These are phyloP conservation scores for Cyberlindnera petersonii DNA, from an alignment of 805 yeast genomes.

Conservation along the genomic window DNA sequence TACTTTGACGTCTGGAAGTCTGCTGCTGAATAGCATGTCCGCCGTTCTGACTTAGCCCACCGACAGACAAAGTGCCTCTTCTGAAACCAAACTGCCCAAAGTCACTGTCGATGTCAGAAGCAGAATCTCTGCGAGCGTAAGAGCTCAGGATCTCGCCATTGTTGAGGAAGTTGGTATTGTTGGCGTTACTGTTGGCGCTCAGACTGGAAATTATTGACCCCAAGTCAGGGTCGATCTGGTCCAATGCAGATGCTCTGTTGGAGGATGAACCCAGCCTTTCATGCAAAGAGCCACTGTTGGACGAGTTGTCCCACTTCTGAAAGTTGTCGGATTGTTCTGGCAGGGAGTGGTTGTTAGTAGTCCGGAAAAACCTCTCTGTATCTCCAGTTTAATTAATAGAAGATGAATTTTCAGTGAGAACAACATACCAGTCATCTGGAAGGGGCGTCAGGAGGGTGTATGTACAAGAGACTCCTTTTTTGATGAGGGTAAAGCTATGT, in stretches of 20 bases:
- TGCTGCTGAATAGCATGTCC: constrained; percentile 18
- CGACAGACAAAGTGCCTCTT: constrained; percentile 44
- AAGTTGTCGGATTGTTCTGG: constrained; percentile 1
- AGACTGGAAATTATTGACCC: constrained; percentile 30
- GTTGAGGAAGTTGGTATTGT: constrained; percentile 6
- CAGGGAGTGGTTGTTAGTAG: neutral
- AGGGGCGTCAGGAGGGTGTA: neutral
- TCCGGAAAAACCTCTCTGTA: neutral
- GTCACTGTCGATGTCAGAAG: constrained; percentile 39
- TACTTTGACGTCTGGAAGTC: constrained; percentile 32
- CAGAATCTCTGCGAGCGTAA: constrained; percentile 36
- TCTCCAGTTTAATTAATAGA: too few species aligned
- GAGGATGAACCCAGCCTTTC: constrained; percentile 13
- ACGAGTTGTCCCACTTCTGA: constrained; percentile 12
- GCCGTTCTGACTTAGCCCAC: constrained; percentile 25
- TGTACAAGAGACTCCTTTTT: constrained; percentile 1
- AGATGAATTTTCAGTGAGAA: neutral
- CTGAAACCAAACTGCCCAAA: constrained; percentile 42
- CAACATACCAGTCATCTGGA: constrained; percentile 3
- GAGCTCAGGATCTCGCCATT: neutral
- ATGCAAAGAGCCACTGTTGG: constrained; percentile 7
- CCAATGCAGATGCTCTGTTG: constrained; percentile 15
- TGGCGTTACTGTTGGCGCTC: constrained; percentile 25
- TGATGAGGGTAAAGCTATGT: neutral
- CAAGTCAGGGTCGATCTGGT: constrained; percentile 27